Evolutionary conservation across 441 rosid genomes (phyloP), one percentile per base, ranked within the genome.

Genomic region (Adansonia gregorii): DNA sequence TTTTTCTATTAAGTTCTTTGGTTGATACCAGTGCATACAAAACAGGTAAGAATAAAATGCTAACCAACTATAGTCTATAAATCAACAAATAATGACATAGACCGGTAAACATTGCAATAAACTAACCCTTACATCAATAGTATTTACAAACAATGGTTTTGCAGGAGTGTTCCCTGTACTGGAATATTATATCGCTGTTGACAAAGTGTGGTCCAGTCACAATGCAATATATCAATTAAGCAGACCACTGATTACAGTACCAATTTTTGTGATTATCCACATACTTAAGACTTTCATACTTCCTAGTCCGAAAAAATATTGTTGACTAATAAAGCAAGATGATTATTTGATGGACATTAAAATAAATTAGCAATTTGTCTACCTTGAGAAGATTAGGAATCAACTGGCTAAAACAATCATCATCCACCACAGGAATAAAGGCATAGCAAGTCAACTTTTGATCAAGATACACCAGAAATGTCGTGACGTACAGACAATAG

Each of bases 381-480:
- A 61, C 41, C 66, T 61, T 61, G 66, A 24, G 43, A 61, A 61
- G 17, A 61, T 61, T 61, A 24, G 7, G 66, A 10, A 11, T 31
- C 41, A 24, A 61, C 15, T 60, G n/a, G 35, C 31, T 22, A 59
- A 9, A 14, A 27, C 66, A 4, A 60, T 54, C 19, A 52, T 15
- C 6, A 54, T n/a, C 35, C 0, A 43, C 6, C 4, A 41, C 27
- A 55, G 43, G 15, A 8, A 58, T 17, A 52, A 27, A 48, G 27
- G 19, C 14, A 58, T 14, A 66, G 78, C 45, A 48, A 56, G 81
- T 46, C 24, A 43, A 46, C 58, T 60, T 41, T 43, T n/a, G 24
- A n/a, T 49, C n/a, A 39, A 17, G 19, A 45, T 15, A 24, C 4
- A 66, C 17, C 48, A 24, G 51, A 17, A 66, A 63, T 31, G 10